phyloP scores from a whole-genome alignment of 768 basidiomycete genomes.

The Rhodotorula babjevae region DNA sequence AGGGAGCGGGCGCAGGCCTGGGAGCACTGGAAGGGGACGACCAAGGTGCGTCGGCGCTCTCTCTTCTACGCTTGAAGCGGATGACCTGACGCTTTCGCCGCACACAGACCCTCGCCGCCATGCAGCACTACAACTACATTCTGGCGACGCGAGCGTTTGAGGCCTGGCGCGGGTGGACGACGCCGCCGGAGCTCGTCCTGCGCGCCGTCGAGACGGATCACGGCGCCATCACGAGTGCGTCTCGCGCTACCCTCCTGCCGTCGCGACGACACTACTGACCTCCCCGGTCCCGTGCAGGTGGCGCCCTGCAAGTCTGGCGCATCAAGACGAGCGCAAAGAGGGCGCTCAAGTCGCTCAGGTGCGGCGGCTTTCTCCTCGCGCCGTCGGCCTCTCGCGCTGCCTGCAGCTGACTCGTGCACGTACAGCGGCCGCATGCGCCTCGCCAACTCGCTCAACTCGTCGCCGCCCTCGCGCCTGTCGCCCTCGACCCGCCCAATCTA shows the following conservation, averaged over 20 bases:
- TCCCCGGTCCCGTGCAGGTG: not conserved
- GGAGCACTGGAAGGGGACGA: conserved; percentile 4
- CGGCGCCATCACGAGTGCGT: not conserved
- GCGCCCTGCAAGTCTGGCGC: conserved; percentile 3
- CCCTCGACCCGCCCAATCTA: not conserved
- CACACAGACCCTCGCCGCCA: conserved; percentile 7
- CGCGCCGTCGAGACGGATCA: conserved; percentile 1
- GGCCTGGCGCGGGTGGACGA: conserved; percentile 18
- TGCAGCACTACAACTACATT: not conserved
- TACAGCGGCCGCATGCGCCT: not conserved
- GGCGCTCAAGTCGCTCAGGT: not conserved
- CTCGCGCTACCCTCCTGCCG: too few relatives aligned
- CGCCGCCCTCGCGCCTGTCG: not conserved
- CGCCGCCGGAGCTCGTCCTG: not conserved
- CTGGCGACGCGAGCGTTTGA: not conserved
- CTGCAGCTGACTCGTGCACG: too few relatives aligned
- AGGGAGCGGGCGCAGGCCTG: not conserved
- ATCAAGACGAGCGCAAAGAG: conserved; percentile 9
- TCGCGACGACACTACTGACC: too few relatives aligned
- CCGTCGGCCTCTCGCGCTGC: too few relatives aligned
- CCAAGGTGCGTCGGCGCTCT: conserved; percentile 8
- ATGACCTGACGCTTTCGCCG: not conserved
- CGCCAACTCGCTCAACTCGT: not conserved
- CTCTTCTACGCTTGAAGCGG: too few relatives aligned
- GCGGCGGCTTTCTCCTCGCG: not conserved